Conservation (phyloP, 371 early-diverging fungal genomes). For the Apophysomyces trapeziformis region DNA sequence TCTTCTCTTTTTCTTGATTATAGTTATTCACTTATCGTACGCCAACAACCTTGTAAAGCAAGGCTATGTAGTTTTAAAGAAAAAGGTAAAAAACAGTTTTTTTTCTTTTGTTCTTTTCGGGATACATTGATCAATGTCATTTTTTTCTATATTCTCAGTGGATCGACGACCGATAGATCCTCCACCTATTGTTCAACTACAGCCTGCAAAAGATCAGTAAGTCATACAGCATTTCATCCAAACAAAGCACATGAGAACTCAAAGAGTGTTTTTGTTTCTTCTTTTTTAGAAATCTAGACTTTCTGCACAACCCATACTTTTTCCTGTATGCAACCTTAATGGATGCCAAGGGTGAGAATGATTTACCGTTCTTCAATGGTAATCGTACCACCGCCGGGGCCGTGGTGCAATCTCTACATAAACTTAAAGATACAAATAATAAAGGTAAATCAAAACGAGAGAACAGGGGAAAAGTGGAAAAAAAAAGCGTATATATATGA, state of each 20-base stretch:
- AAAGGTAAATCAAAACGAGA: slow-evolving; percentile 27
- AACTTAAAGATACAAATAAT: slow-evolving; percentile 49
- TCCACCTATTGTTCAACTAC: slow-evolving; percentile 51
- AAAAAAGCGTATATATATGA: neutral
- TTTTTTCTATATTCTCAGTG: slow-evolving; percentile 21
- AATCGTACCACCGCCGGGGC: slow-evolving; percentile 50
- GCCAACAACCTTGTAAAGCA: slow-evolving; percentile 59
- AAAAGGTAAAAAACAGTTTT: slow-evolving; percentile 34
- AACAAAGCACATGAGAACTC: too few relatives aligned
- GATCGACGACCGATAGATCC: slow-evolving; percentile 59
- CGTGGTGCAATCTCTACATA: slow-evolving; percentile 52
- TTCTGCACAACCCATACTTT: slow-evolving; percentile 38
- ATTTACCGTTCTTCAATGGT: slow-evolving; percentile 36
- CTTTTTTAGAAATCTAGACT: slow-evolving; percentile 14
- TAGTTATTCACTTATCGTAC: slow-evolving; percentile 32
- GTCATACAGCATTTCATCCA: slow-evolving; percentile 2
- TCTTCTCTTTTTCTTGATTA: neutral
- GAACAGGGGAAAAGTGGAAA: neutral
- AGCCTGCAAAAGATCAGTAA: slow-evolving; percentile 22
- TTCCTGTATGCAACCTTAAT: slow-evolving; percentile 46
- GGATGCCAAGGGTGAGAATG: slow-evolving; percentile 26
- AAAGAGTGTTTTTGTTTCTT: too few relatives aligned
- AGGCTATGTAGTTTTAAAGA: slow-evolving; percentile 61
- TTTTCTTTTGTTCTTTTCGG: neutral
- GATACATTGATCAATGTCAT: neutral